Evolutionary conservation across 2,329 filamentous ascomycete species (phyloP).

Genomic region (Diaporthe ilicicola): DNA sequence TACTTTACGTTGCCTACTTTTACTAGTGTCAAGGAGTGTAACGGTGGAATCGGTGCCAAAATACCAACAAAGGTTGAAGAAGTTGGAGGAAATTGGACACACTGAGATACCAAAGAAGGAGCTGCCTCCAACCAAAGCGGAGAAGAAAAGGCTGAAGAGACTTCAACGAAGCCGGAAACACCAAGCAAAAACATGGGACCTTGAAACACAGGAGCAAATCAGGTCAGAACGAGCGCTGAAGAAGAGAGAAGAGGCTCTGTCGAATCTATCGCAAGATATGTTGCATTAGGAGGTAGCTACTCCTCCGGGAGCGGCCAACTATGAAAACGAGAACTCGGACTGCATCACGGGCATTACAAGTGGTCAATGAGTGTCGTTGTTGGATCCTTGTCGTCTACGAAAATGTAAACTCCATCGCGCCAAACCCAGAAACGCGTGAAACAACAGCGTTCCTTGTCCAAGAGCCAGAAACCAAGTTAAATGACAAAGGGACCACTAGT

Average conservation of each 20-base stretch:
- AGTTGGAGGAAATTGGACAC: not conserved
- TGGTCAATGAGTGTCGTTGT: too few relatives aligned
- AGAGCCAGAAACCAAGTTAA: not conserved
- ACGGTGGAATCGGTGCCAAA: not conserved
- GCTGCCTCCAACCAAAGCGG: not conserved
- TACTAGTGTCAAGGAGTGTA: not conserved
- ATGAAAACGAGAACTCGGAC: not conserved
- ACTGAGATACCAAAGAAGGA: slow-evolving; percentile 3
- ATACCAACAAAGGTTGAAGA: not conserved
- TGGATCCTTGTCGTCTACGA: too few relatives aligned
- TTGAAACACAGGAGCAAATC: not conserved
- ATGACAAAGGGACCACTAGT: not conserved
- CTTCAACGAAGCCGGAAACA: not conserved
- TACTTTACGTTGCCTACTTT: slow-evolving; percentile 2
- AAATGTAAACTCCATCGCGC: not conserved
- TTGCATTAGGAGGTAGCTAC: not conserved
- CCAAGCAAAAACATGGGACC: not conserved
- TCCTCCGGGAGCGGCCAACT: not conserved
- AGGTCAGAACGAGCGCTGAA: not conserved
- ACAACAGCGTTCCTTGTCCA: not conserved
- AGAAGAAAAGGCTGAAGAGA: not conserved
- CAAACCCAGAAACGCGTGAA: not conserved
- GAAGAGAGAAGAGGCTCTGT: not conserved
- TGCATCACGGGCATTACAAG: not conserved
- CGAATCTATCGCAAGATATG: not conserved